phyloP scores from a whole-genome alignment of 495 filamentous ascomycete genomes.

The Penicillium angulare region DNA sequence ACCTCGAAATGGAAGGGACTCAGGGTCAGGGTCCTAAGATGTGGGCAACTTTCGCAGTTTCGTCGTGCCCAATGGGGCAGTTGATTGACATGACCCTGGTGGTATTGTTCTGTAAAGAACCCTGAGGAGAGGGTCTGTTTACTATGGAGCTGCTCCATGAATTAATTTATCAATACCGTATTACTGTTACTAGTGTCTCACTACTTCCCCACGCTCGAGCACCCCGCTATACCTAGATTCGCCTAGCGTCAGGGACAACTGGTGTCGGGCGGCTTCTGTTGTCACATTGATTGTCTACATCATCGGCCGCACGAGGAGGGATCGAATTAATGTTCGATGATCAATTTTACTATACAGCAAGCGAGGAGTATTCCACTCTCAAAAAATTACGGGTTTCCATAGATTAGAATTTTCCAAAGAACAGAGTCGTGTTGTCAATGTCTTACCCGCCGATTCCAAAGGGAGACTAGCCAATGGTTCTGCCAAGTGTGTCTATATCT shows the following conservation, averaged over 20 bases:
- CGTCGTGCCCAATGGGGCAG: not conserved
- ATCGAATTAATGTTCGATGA: not conserved
- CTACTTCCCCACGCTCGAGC: conserved; percentile 2
- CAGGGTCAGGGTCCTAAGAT: conserved; percentile 4
- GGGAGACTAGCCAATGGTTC: conserved; percentile 4
- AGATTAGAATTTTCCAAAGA: not conserved
- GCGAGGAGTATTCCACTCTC: too few species aligned
- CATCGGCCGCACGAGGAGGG: too few species aligned
- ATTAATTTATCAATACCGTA: not conserved
- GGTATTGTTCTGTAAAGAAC: not conserved
- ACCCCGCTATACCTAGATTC: conserved; percentile 7
- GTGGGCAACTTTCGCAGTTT: not conserved
- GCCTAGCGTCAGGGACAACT: conserved; percentile 23
- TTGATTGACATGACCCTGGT: conserved; percentile 1
- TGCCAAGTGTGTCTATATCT: not conserved
- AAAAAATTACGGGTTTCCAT: too few species aligned
- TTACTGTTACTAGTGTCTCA: not conserved
- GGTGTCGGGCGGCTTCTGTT: not conserved
- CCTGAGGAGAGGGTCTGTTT: not conserved
- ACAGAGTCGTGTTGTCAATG: not conserved
- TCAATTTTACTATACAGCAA: not conserved
- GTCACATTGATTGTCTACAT: too few species aligned
- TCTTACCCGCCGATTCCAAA: conserved; percentile 4
- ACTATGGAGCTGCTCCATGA: too few species aligned
- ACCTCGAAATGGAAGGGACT: conserved; percentile 14